These are phyloP conservation scores for Plectosphaerella cucumerina DNA, from an alignment of 2,329 filamentous ascomycete genomes.

Conservation along the genomic window DNA sequence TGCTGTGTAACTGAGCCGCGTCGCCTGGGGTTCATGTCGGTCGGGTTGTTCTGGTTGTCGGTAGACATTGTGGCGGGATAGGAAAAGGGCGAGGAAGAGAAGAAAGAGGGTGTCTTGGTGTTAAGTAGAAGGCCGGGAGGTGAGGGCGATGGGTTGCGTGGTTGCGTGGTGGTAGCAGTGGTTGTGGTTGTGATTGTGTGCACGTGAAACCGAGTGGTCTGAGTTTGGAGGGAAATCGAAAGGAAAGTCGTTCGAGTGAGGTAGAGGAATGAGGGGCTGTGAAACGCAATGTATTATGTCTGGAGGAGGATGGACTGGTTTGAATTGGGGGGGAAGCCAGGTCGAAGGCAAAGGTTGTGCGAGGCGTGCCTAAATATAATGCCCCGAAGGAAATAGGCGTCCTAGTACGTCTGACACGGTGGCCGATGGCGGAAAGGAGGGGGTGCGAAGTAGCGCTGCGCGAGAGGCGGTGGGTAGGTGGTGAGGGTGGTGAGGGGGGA, in stretches of 20 bases:
- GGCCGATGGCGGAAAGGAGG: slow-evolving; percentile 6
- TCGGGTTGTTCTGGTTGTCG: slow-evolving; percentile 12
- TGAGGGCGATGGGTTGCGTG: neutral
- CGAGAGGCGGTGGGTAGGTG: neutral
- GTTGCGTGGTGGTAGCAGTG: neutral
- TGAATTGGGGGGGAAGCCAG: slow-evolving; percentile 9
- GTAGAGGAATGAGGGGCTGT: slow-evolving; percentile 5
- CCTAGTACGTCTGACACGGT: slow-evolving; percentile 7
- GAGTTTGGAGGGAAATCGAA: slow-evolving; percentile 13
- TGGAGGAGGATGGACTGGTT: slow-evolving; percentile 11
- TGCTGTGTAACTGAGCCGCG: slow-evolving; percentile 55
- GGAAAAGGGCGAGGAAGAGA: neutral
- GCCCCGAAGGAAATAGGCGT: slow-evolving; percentile 9
- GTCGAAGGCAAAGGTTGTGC: slow-evolving; percentile 9
- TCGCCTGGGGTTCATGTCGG: slow-evolving; percentile 30
- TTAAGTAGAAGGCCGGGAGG: neutral
- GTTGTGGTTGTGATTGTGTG: no score
- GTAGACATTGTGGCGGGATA: slow-evolving; percentile 9
- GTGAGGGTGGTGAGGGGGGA: neutral
- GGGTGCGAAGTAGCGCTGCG: no score
- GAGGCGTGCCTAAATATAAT: neutral
- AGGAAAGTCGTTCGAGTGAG: slow-evolving; percentile 10
- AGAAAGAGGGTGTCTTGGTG: slow-evolving; percentile 4
- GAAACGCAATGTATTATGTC: slow-evolving; percentile 10
- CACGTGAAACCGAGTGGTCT: slow-evolving; percentile 3